Conservation (phyloP, 1,284 basidiomycete genomes). For the Coniferiporia weirii region DNA sequence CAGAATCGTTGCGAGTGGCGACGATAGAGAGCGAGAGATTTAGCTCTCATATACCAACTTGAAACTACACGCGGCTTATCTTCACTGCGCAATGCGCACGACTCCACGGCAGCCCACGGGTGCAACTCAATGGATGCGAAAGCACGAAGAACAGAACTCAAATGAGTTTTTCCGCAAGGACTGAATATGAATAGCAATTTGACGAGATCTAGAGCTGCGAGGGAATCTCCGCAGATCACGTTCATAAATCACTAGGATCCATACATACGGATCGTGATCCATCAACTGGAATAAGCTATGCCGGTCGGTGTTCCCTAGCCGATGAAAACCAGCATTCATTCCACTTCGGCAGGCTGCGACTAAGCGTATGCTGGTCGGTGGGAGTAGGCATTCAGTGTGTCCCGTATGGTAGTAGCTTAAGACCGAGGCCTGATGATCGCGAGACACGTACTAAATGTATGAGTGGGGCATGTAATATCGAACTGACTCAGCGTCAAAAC, state of each 20-base stretch:
- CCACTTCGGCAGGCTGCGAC: slow-evolving; percentile 3
- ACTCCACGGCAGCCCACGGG: neutral
- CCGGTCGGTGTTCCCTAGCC: neutral
- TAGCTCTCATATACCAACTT: neutral
- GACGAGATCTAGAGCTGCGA: slow-evolving; percentile 5
- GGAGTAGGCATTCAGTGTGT: neutral
- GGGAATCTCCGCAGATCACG: slow-evolving; percentile 10
- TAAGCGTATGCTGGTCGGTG: neutral
- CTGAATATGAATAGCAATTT: neutral
- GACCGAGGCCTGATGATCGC: neutral
- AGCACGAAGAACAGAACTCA: neutral
- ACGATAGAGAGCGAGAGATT: neutral
- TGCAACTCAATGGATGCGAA: neutral
- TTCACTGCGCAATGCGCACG: neutral
- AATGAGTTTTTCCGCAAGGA: slow-evolving; percentile 8
- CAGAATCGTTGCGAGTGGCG: neutral
- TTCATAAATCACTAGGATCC: neutral
- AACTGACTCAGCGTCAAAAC: neutral
- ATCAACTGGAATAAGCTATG: neutral
- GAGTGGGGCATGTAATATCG: neutral
- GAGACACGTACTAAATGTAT: too few species aligned
- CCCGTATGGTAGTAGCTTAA: neutral
- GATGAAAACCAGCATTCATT: neutral
- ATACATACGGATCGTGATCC: neutral
- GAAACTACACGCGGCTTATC: neutral